A percentile compares a stretch with the other conserved stretches of the same genome.
Evolutionary conservation across 2,329 filamentous ascomycete genomes (phyloP).

Genomic region (Ceratocystiopsis minuta): DNA sequence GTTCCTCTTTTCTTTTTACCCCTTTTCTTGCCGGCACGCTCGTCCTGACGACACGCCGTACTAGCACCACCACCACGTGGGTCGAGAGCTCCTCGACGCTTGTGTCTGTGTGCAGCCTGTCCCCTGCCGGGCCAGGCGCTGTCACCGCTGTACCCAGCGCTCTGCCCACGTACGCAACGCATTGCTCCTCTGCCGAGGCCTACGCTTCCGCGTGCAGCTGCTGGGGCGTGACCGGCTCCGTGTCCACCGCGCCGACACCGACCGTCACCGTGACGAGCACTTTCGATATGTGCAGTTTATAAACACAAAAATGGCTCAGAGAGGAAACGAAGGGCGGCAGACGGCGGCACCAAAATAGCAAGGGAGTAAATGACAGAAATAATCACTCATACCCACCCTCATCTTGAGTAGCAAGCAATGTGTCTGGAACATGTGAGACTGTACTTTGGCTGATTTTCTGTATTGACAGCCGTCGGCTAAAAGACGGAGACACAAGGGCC

Average conservation of each 20-base stretch:
- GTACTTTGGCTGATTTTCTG: too few relatives aligned
- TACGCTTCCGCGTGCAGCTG: conserved; percentile 27
- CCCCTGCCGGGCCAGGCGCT: conserved; percentile 18
- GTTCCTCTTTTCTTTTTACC: not conserved
- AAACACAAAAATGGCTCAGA: not conserved
- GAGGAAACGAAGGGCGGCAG: not conserved
- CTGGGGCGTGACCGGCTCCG: conserved; percentile 24
- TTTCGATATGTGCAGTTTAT: conserved; percentile 22
- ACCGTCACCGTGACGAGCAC: conserved; percentile 24
- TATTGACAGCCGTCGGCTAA: too few relatives aligned
- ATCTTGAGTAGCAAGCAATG: not conserved
- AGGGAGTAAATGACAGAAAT: too few relatives aligned
- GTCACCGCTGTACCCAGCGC: conserved; percentile 17
- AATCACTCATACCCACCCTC: too few relatives aligned
- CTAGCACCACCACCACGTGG: conserved; percentile 6
- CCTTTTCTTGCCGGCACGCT: not conserved
- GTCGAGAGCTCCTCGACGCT: not conserved
- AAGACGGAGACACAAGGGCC: too few relatives aligned
- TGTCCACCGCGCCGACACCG: conserved; percentile 20
- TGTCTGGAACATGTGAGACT: too few relatives aligned
- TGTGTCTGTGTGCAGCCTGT: not conserved
- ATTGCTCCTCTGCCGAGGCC: conserved; percentile 16
- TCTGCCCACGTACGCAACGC: conserved; percentile 23
- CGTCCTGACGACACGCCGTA: not conserved
- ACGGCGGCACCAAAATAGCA: too few relatives aligned